Percentiles rank a stretch among this genome's conserved stretches.
Evolutionary conservation across 257 asterid genomes (phyloP).

Genomic region (Ilex asprella): DNA sequence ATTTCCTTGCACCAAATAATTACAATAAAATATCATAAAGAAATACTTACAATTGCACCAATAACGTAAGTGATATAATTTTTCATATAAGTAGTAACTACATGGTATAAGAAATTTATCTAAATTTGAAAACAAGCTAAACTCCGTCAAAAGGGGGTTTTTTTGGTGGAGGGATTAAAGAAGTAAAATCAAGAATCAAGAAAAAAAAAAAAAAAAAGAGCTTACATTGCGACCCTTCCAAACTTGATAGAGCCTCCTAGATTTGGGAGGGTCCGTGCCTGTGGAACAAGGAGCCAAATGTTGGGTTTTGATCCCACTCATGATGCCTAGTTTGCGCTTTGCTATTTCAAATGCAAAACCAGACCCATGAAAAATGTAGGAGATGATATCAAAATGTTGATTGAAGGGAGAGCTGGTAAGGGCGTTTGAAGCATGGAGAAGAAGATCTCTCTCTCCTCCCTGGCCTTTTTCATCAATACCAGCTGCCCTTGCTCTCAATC

Average conservation of each 20-base stretch:
- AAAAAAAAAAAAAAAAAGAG: neutral
- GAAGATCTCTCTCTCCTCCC: slow-evolving; percentile 7
- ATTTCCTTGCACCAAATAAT: no score
- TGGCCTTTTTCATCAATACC: slow-evolving; percentile 8
- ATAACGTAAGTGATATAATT: no score
- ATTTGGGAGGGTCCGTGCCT: slow-evolving; percentile 38
- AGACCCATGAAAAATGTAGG: slow-evolving; percentile 15
- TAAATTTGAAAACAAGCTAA: no score
- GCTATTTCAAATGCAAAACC: slow-evolving; percentile 6
- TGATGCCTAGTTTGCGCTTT: slow-evolving; percentile 1
- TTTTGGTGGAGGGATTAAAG: no score
- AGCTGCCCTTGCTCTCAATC: slow-evolving; percentile 32
- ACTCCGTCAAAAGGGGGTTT: no score
- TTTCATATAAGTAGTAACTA: no score
- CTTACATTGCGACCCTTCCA: slow-evolving; percentile 94
- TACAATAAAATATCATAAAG: no score
- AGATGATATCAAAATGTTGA: slow-evolving; percentile 19
- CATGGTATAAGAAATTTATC: no score
- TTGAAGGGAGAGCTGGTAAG: slow-evolving; percentile 23
- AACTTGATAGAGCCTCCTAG: slow-evolving; percentile 60
- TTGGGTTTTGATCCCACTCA: slow-evolving; percentile 43
- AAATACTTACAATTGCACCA: no score
- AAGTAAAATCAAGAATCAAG: no score
- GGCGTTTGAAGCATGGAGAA: slow-evolving; percentile 23
- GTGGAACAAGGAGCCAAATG: slow-evolving; percentile 45